These are phyloP conservation scores for Cudoniella acicularis DNA, from an alignment of 495 filamentous ascomycete genomes.

Conservation along the genomic window DNA sequence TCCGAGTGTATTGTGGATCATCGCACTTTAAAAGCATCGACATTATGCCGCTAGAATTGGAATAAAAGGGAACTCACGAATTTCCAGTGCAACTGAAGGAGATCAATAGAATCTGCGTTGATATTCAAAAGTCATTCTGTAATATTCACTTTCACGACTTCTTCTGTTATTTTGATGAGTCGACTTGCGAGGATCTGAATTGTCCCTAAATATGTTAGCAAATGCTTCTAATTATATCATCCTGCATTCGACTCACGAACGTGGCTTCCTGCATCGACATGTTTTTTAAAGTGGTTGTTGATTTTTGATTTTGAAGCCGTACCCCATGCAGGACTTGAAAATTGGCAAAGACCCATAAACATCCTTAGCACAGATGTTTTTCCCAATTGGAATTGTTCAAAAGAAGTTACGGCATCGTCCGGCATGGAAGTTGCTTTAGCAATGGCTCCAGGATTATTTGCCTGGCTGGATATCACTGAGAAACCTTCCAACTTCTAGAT, in stretches of 20 bases:
- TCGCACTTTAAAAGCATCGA: constrained; percentile 34
- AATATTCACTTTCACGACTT: constrained; percentile 32
- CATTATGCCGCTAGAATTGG: neutral
- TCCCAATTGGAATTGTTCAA: constrained; percentile 34
- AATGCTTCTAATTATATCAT: constrained; percentile 18
- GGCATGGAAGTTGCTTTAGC: neutral
- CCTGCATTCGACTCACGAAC: constrained; percentile 22
- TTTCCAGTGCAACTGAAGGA: constrained; percentile 46
- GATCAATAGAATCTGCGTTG: constrained; percentile 32
- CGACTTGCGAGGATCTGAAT: constrained; percentile 31
- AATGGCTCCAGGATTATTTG: neutral
- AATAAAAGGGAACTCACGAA: constrained; percentile 30
- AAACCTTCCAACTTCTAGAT: neutral
- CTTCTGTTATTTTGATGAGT: constrained; percentile 28
- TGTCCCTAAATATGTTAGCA: constrained; percentile 28
- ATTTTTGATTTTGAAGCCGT: constrained; percentile 29
- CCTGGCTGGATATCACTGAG: neutral
- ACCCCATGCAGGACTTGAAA: constrained; percentile 44
- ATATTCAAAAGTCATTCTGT: constrained; percentile 35
- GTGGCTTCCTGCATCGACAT: constrained; percentile 27
- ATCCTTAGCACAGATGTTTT: constrained; percentile 31
- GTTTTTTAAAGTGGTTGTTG: constrained; percentile 24
- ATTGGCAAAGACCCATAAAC: constrained; percentile 42
- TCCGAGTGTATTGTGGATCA: constrained; percentile 35
- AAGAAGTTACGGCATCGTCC: neutral